A percentile compares a stretch with the other conserved stretches of the same genome.
These are phyloP conservation scores for Eucalyptus sideroxylon DNA, from an alignment of 345 rosid genomes.

Conservation along the genomic window DNA sequence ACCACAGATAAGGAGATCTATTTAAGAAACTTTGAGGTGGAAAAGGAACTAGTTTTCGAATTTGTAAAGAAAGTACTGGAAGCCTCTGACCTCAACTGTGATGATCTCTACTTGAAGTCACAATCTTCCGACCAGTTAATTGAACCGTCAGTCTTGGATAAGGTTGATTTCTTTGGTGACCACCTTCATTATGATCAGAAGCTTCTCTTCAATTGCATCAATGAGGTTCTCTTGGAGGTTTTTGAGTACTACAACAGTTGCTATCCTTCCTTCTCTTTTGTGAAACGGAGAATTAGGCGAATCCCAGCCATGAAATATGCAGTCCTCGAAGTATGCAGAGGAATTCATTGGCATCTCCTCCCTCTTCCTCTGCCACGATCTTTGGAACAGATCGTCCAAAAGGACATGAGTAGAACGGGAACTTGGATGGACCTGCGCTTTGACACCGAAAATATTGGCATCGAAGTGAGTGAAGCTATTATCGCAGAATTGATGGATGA, in stretches of 20 bases:
- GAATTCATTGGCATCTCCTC: conserved; percentile 59
- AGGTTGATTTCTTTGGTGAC: conserved; percentile 41
- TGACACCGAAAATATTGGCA: conserved; percentile 28
- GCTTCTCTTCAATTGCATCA: conserved; percentile 63
- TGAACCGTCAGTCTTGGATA: conserved; percentile 37
- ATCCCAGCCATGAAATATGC: conserved; percentile 27
- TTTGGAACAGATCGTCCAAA: conserved; percentile 56
- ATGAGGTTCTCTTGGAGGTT: conserved; percentile 66
- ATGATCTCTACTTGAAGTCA: conserved; percentile 50
- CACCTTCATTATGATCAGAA: conserved; percentile 32
- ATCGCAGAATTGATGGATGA: conserved; percentile 58
- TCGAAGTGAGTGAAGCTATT: conserved; percentile 40
- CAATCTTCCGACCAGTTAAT: conserved; percentile 54
- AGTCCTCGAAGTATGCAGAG: conserved; percentile 44
- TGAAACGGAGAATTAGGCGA: conserved; percentile 24
- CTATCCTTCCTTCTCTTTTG: conserved; percentile 34
- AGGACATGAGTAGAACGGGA: conserved; percentile 53
- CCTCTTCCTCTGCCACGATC: conserved; percentile 59
- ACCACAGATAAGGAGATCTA: conserved; percentile 9
- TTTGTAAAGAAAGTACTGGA: conserved; percentile 42
- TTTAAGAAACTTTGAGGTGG: conserved; percentile 25
- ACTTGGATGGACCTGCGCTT: conserved; percentile 59
- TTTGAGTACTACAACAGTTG: conserved; percentile 26
- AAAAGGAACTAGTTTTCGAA: conserved; percentile 31
- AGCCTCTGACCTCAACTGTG: conserved; percentile 51